Evolutionary conservation across 73 alveolate species (phyloP), one percentile per base, ranked within the genome.

Genomic region (Diophrys sp.): DNA sequence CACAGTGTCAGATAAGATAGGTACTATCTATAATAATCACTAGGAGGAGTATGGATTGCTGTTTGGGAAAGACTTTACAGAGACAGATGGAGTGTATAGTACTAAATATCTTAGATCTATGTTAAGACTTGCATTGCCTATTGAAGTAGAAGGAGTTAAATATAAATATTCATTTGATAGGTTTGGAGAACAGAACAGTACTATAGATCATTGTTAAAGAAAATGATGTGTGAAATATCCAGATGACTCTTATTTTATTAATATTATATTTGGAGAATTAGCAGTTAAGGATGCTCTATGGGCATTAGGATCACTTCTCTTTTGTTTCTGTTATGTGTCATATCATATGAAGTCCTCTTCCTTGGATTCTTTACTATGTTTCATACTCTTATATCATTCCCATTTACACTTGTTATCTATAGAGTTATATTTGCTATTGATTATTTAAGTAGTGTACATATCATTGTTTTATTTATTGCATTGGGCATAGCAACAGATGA

Each of bases 401-500:
- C 79, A 1, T 23, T 71, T 27, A 5, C 79, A 1, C 1, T 71
- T 5, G 32, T 71, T 32, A 34, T 71, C 33, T 33, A 71, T 54
- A 71, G 33, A 71, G 23, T 1, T 23, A 24, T 24, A 67, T 33
- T 71, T 23, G 32, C 25, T 23, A 34, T 71, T 34, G 69, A 32
- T 14, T 71, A 71, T 71, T 33, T 71, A 2, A 23, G 23, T 8
- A 11, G 28, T 23, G 24, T 32, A 2, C 27, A 71, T 32, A 2
- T 71, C 27, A 8, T 34, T 14, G 14, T 32, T 32, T 2, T 82
- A 2, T 82, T 75, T 56, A 28, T 82, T 76, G 80, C 73, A 2
- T 75, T 82, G 24, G 90, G 90, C 31, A 82, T 82, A 55, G 87
- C 86, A 1, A 87, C 90, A 5, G 90, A 82, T 44, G 87, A 82